These are phyloP conservation scores for Monosporascus sp. DNA, from an alignment of 2,329 filamentous ascomycete genomes.

Conservation along the genomic window DNA sequence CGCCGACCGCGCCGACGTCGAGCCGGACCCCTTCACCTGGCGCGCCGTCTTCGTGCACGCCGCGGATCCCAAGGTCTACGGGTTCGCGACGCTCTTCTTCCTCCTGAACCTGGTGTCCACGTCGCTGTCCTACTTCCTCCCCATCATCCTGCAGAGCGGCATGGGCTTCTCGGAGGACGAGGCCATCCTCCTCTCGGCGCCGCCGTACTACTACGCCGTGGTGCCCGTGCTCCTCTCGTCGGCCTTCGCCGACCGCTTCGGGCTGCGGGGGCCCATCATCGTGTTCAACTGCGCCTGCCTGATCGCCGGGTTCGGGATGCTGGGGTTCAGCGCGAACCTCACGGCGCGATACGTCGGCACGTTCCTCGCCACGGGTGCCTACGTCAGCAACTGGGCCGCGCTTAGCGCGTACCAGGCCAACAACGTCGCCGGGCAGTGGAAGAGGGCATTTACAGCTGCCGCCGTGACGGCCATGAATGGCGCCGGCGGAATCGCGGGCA, in stretches of 20 bases:
- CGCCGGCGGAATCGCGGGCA: slow-evolving; percentile 58
- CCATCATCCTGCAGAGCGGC: slow-evolving; percentile 51
- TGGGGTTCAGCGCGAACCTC: slow-evolving; percentile 55
- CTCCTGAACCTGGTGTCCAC: slow-evolving; percentile 63
- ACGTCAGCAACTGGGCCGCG: slow-evolving; percentile 64
- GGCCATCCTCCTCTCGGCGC: slow-evolving; percentile 58
- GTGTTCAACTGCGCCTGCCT: slow-evolving; percentile 58
- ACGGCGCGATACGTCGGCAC: slow-evolving; percentile 59
- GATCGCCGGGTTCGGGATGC: slow-evolving; percentile 59
- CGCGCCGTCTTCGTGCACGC: slow-evolving; percentile 50
- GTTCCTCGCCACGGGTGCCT: slow-evolving; percentile 61
- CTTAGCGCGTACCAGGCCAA: slow-evolving; percentile 58
- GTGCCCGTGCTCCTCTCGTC: slow-evolving; percentile 60
- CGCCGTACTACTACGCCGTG: slow-evolving; percentile 63
- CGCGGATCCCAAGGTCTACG: slow-evolving; percentile 56
- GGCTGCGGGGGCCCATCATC: slow-evolving; percentile 57
- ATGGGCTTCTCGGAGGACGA: slow-evolving; percentile 47
- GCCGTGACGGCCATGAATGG: slow-evolving; percentile 56
- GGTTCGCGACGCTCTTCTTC: slow-evolving; percentile 60
- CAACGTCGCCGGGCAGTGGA: slow-evolving; percentile 61
- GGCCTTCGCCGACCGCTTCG: slow-evolving; percentile 54
- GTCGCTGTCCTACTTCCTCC: slow-evolving; percentile 59
- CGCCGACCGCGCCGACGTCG: slow-evolving; percentile 54
- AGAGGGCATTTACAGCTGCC: slow-evolving; percentile 56
- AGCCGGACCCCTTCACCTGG: slow-evolving; percentile 51